Evolutionary conservation across 2,329 filamentous ascomycete species (phyloP), one percentile per base, ranked within the genome.

Genomic region (Aureobasidium sp.): DNA sequence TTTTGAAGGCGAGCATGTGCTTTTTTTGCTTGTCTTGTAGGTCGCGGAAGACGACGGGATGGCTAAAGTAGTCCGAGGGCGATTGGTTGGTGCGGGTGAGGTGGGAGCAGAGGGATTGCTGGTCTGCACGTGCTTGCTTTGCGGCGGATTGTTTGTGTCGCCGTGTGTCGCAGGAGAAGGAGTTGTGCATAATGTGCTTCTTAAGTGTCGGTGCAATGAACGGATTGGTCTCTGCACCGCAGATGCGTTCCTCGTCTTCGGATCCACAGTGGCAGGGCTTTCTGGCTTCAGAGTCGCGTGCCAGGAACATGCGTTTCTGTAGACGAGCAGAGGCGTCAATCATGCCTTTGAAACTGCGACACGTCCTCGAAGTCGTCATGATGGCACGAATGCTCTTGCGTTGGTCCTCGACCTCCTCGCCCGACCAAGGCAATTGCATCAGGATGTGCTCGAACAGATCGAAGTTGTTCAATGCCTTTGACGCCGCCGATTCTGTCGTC

Each of bases 311-410:
- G 17, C 48, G 48, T 27, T 51, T 51, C 37, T 51, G 48, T 25
- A 51, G 29, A 12, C 48, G 48, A 16, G 48, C 48, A 25, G 48
- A 51, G 6, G 35, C 48, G 34, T 51, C 48, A 10, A 51, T 51
- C 48, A 51, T 51, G 37, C 48, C 48, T n/a, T 51, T 51, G 48
- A 51, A 51, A n/a, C 35, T 40, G 48, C 48, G 48, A 10, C 35
- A 51, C n/a, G 48, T 51, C 22, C 48, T 16, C 5, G 48, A 41
- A 6, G 29, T 41, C 8, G 27, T 51, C 48, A 51, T 40, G 25
- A 51, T 51, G 12, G 48, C n/a, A 12, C 37, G 37, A 4, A 51
- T 51, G 48, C 35, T 51, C 37, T 51, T 25, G 25, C 48, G 35
- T 34, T 41, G 48, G 37, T 8, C 19, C 1, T 34, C 48, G 8